Evolutionary conservation across 1,139 yeast species (phyloP), one percentile per base, ranked within the genome.

Genomic region (Protomyces inouyei): DNA sequence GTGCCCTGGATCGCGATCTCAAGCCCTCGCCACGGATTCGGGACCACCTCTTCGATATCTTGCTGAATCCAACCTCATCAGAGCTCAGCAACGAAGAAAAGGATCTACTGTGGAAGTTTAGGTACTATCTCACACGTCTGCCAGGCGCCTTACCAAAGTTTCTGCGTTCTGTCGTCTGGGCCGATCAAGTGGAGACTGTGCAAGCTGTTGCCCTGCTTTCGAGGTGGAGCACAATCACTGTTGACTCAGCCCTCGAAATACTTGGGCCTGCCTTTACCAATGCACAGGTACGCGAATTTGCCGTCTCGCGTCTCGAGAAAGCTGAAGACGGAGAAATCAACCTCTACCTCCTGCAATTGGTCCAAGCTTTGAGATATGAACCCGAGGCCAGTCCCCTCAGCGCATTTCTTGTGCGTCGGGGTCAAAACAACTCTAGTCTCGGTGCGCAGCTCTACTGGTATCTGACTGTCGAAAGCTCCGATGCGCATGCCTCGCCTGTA

Each of bases 201-300:
- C 96, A 90, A 73, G 93, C 91, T 5, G 82, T 90, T 64, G 85
- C 83, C 64, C 71, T 84, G 57, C 74, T 84, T 65, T 79, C 80
- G 37, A 74, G 78, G 54, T 84, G 87, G 87, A 89, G 87, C 16
- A 88, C 87, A 69, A 86, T 90, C 65, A 96, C 90, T 69, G 86
- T 93, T 43, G 97, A 93, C 63, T 98, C 93, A 75, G 96, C 98
- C 0, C 78, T 93, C 65, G 98, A 93, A 73, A 77, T 93, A 16
- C 77, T 93, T 54, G 90, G 97, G 14, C 88, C 89, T 18, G 83
- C 83, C 65, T 92, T 85, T 67, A 79, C 73, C 69, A 82, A 80
- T 70, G 76, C 78, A 12, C 79, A 80, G 65, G 88, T 85, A 28
- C 78, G 98, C 56, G 83, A 87, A 12, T 88, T 90, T 77, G 98